A percentile compares a stretch with the other conserved stretches of the same genome.
Evolutionary conservation across 1,139 yeast genomes (phyloP).

Genomic region (Geotrichum australiense): DNA sequence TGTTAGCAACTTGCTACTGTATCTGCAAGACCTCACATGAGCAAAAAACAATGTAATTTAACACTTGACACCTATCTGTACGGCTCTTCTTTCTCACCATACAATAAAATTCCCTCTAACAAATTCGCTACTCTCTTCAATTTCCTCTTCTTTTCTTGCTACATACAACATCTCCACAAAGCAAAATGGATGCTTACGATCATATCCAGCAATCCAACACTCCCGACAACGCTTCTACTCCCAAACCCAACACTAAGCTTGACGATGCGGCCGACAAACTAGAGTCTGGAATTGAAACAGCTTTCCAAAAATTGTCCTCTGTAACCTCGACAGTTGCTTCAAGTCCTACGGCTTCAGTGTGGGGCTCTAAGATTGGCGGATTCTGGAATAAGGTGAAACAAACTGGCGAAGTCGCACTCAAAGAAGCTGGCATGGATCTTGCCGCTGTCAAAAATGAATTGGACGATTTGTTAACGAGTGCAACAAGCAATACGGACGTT

Average conservation of each 20-base stretch:
- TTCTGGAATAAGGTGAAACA: conserved; percentile 36
- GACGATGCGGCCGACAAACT: conserved; percentile 38
- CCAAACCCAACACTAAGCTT: conserved; percentile 20
- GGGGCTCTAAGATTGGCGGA: conserved; percentile 29
- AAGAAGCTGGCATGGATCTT: conserved; percentile 34
- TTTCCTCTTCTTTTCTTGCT: neutral
- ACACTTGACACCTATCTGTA: no score
- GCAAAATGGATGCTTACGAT: conserved; percentile 5
- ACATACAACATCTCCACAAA: neutral
- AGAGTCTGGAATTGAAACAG: conserved; percentile 49
- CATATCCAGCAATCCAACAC: conserved; percentile 2
- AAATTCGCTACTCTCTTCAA: no score
- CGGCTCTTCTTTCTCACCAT: no score
- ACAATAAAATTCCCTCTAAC: no score
- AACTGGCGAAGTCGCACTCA: conserved; percentile 39
- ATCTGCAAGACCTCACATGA: no score
- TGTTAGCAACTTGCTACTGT: no score
- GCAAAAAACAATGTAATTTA: no score
- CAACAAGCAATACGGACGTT: conserved; percentile 9
- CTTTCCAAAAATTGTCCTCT: conserved; percentile 36
- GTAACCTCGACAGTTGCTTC: conserved; percentile 39
- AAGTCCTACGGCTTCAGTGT: conserved; percentile 33
- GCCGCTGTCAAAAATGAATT: conserved; percentile 26
- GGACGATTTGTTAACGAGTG: conserved; percentile 24
- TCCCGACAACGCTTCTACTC: conserved; percentile 3